phyloP scores from a whole-genome alignment of 257 asterid species.

The Eucommia ulmoides region DNA sequence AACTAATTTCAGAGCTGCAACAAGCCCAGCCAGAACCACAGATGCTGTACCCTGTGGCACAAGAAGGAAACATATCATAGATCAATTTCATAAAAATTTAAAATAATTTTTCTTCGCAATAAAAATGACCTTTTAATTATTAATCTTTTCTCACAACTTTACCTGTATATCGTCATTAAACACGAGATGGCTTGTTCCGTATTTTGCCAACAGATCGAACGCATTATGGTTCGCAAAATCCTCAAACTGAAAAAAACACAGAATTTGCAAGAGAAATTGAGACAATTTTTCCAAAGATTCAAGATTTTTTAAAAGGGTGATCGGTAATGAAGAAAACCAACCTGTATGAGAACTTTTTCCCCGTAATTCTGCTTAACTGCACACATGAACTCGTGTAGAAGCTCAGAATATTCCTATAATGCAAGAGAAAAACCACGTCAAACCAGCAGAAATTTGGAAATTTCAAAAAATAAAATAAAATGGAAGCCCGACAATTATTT shows the following conservation, averaged over 20 bases:
- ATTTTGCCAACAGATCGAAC: slow-evolving; percentile 66
- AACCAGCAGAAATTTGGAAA: slow-evolving; percentile 4
- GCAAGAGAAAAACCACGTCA: slow-evolving; percentile 8
- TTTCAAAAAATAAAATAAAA: background rate
- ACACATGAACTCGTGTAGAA: slow-evolving; percentile 77
- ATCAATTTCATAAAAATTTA: too few relatives aligned
- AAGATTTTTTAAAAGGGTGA: too few relatives aligned
- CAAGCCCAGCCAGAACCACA: slow-evolving; percentile 77
- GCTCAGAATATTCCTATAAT: slow-evolving; percentile 67
- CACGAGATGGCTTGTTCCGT: slow-evolving; percentile 75
- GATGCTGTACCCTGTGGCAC: slow-evolving; percentile 82
- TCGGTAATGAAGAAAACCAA: too few relatives aligned
- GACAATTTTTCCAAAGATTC: too few relatives aligned
- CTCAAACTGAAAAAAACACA: slow-evolving; percentile 50
- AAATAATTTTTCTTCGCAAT: slow-evolving; percentile 2
- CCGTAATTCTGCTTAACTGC: slow-evolving; percentile 85
- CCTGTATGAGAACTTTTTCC: slow-evolving; percentile 81
- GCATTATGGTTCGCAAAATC: slow-evolving; percentile 95
- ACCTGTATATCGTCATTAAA: slow-evolving; percentile 95
- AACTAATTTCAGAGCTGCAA: slow-evolving; percentile 50
- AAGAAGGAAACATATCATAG: too few relatives aligned
- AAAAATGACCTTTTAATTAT: background rate
- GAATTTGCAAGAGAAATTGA: too few relatives aligned
- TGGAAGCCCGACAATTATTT: too few relatives aligned
- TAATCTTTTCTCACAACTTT: background rate